Percentiles rank a stretch among this genome's conserved stretches.
Conservation (phyloP, 805 yeast genomes). For the Barnettozyma populi region DNA sequence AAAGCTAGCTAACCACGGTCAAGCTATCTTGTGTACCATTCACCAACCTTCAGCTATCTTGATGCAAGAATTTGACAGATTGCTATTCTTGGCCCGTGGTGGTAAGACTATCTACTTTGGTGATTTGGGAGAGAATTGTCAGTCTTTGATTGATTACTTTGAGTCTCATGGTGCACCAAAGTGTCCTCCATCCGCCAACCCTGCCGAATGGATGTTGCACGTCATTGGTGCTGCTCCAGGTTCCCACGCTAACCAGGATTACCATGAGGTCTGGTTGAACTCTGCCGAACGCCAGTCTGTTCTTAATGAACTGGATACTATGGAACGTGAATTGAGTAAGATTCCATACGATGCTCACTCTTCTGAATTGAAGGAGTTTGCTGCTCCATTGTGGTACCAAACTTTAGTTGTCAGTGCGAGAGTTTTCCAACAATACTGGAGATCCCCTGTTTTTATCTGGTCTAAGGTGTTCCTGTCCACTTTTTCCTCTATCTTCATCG, state of each 20-base stretch:
- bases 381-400: constrained; percentile 39
- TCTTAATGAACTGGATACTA: constrained; percentile 50
- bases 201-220: constrained; percentile 91
- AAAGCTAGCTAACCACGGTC: constrained; percentile 54
- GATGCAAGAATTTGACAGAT: constrained; percentile 72
- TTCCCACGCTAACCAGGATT: constrained; percentile 66
- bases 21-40: constrained; percentile 67
- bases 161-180: constrained; percentile 58
- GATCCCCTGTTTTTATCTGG: constrained; percentile 61
- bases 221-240: constrained; percentile 84
- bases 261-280: constrained; percentile 69
- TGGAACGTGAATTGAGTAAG: constrained; percentile 57
- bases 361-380: constrained; percentile 36
- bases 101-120: constrained; percentile 77
- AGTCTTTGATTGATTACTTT: constrained; percentile 56
- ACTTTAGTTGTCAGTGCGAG: constrained; percentile 43
- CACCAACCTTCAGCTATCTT: constrained; percentile 84
- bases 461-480: constrained; percentile 50
- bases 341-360: constrained; percentile 28
- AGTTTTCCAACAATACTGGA: constrained; percentile 60
- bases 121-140: constrained; percentile 57
- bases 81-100: constrained; percentile 63
- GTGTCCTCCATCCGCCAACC: constrained; percentile 69
- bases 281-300: constrained; percentile 59
- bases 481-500: constrained; percentile 60